These are phyloP conservation scores for Fusarium heterosporum DNA, from an alignment of 2,329 filamentous ascomycete genomes.

Conservation along the genomic window DNA sequence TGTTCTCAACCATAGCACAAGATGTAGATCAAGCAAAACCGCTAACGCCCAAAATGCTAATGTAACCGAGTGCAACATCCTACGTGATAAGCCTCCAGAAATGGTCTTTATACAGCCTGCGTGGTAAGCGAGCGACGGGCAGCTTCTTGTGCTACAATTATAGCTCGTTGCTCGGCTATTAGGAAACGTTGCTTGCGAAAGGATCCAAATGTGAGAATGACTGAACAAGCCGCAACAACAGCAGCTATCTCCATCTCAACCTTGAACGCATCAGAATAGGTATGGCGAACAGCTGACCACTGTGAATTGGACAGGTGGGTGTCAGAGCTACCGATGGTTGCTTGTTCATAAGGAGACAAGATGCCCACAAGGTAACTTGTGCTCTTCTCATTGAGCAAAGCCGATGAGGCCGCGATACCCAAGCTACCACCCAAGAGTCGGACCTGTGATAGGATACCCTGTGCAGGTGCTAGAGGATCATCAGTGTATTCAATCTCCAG, in stretches of 20 bases:
- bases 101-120: background rate
- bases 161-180: slow-evolving; percentile 39
- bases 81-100: background rate
- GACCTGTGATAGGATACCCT: slow-evolving; percentile 64
- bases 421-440: slow-evolving; percentile 66
- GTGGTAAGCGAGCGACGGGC: slow-evolving; percentile 23
- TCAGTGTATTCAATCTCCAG: slow-evolving; percentile 27
- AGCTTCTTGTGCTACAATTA: slow-evolving; percentile 31
- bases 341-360: slow-evolving; percentile 47
- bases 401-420: slow-evolving; percentile 65
- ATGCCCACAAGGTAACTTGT: slow-evolving; percentile 46
- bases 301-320: slow-evolving; percentile 46
- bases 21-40: background rate
- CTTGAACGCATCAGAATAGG: slow-evolving; percentile 59
- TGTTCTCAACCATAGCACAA: background rate
- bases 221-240: slow-evolving; percentile 55
- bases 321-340: slow-evolving; percentile 41
- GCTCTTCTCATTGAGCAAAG: slow-evolving; percentile 55
- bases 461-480: slow-evolving; percentile 57
- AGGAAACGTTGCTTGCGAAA: slow-evolving; percentile 49
- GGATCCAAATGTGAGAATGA: slow-evolving; percentile 56
- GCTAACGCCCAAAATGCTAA: slow-evolving; percentile 2
- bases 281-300: slow-evolving; percentile 50
- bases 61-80: background rate
- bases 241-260: slow-evolving; percentile 61